Evolutionary conservation across 2,329 filamentous ascomycete genomes (phyloP), one percentile per base, ranked within the genome.

Genomic region (Diaporthe citriasiana): DNA sequence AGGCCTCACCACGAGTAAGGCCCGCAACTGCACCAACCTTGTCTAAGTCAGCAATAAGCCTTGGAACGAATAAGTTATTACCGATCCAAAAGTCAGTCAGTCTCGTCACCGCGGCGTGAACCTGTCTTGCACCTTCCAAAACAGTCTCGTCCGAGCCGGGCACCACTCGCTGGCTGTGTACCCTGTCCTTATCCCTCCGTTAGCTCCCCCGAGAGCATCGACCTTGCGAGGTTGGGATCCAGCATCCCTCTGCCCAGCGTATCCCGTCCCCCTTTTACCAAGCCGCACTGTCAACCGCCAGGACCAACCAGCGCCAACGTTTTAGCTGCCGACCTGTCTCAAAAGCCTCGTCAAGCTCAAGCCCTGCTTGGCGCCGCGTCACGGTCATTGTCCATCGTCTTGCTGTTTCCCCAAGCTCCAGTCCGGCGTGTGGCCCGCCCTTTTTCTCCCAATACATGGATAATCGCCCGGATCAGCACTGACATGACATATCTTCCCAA

Each of bases 311-410:
- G 56, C 42, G 70, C 70, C 56, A 71, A 45, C 53, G 70, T 71
- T 71, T 63, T 71, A 63, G 70, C 56, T 63, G 45, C 70, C 56
- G 56, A 71, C 55, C 57, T 51, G 53, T 60, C 55, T 71, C 69
- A 57, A 63, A 47, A 60, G 45, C 38, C 69, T 53, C 56, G 69
- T 51, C 55, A 63, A 57, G 45, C 42, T 51, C 45, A 47, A 53
- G 69, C 69, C 69, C 42, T 47, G 17, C 70, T 71, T 71, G 70
- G 70, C 70, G 56, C 70, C 70, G 70, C 70, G 70, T 55, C 56
- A 71, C n/a, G 35, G 33, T 4, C 69, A 27, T 71, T 33, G 35
- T 33, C 38, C 47, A 71, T 42, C 69, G n/a, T 27, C 42, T 27
- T 27, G 22, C 33, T 40, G 33, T 42, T 63, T 22, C 56, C 70